These are phyloP conservation scores for Sphenostylis stenocarpa DNA, from an alignment of 306 rosid species.

Conservation along the genomic window DNA sequence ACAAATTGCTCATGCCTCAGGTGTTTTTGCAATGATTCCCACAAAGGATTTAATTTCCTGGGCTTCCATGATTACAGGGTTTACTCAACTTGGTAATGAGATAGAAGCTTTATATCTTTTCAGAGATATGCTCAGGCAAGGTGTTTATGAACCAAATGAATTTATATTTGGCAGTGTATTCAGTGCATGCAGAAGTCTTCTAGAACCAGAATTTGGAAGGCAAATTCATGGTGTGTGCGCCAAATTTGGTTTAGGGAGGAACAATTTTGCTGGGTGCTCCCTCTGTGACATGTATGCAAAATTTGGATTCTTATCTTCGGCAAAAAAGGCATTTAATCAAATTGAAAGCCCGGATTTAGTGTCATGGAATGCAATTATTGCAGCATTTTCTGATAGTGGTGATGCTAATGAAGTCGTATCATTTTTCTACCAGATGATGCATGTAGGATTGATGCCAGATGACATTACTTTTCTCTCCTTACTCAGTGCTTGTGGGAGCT, in stretches of 20 bases:
- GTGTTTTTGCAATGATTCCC: constrained; percentile 51
- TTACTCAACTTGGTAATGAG: constrained; percentile 64
- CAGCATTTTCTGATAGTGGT: constrained; percentile 53
- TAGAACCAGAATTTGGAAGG: constrained; percentile 64
- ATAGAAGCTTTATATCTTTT: constrained; percentile 64
- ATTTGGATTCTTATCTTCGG: constrained; percentile 50
- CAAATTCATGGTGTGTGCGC: constrained; percentile 66
- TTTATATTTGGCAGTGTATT: constrained; percentile 67
- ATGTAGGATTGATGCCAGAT: constrained; percentile 50
- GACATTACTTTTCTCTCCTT: constrained; percentile 59
- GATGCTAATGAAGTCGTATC: constrained; percentile 52
- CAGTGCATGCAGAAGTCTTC: constrained; percentile 66
- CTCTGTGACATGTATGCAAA: constrained; percentile 83
- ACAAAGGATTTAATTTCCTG: constrained; percentile 74
- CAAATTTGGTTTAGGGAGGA: constrained; percentile 64
- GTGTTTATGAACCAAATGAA: constrained; percentile 63
- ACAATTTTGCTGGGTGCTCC: constrained; percentile 76
- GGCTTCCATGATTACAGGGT: constrained; percentile 78
- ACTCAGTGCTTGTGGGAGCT: constrained; percentile 59
- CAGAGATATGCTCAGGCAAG: constrained; percentile 60
- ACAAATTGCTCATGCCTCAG: constrained; percentile 51
- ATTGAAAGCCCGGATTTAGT: constrained; percentile 70
- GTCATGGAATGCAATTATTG: constrained; percentile 76
- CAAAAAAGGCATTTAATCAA: constrained; percentile 51
- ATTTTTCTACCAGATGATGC: constrained; percentile 57